A percentile compares a stretch with the other conserved stretches of the same genome.
Evolutionary conservation across 1,284 basidiomycete species (phyloP).

Genomic region (Cutaneotrichosporon arboriforme): DNA sequence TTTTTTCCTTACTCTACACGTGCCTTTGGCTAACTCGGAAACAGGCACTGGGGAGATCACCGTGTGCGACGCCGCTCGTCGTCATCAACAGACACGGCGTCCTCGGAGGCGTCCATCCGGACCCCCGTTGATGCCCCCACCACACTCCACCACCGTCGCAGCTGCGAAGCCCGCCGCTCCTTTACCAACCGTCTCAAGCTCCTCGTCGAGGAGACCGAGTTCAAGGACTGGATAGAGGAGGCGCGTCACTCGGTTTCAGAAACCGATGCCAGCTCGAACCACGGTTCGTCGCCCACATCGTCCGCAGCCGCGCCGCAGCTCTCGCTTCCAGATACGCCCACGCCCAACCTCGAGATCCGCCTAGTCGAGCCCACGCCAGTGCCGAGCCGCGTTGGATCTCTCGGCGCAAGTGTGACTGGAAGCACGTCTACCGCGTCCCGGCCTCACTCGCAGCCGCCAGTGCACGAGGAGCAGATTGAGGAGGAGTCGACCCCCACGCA

Average conservation of each 20-base stretch:
- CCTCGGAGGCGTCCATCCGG: slow-evolving; percentile 19
- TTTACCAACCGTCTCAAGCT: slow-evolving; percentile 38
- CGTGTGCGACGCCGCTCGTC: slow-evolving; percentile 24
- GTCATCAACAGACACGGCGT: slow-evolving; percentile 23
- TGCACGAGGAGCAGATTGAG: slow-evolving; percentile 16
- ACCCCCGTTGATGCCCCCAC: slow-evolving; percentile 25
- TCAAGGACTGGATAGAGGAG: slow-evolving; percentile 45
- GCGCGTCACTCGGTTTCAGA: slow-evolving; percentile 13
- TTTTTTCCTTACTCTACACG: neutral
- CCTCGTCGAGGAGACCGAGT: slow-evolving; percentile 35
- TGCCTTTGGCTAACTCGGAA: slow-evolving; percentile 8
- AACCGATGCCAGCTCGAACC: neutral
- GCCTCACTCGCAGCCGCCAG: slow-evolving; percentile 6
- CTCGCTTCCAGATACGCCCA: slow-evolving; percentile 27
- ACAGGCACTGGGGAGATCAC: slow-evolving; percentile 32
- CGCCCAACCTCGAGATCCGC: slow-evolving; percentile 37
- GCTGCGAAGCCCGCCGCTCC: slow-evolving; percentile 24
- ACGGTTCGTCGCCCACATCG: neutral
- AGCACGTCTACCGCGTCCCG: neutral
- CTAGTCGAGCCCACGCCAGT: slow-evolving; percentile 46
- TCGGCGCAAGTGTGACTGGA: slow-evolving; percentile 21
- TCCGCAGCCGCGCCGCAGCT: neutral
- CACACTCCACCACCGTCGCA: slow-evolving; percentile 10
- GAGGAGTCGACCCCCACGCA: slow-evolving; percentile 8
- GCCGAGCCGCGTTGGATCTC: slow-evolving; percentile 38